Percentiles rank a stretch among this genome's conserved stretches.
These are phyloP conservation scores for bread wheat (Triticum aestivum) DNA, from an alignment of 176 grass and related monocot genomes.

Conservation along the genomic window IWGSC_CS_RefSeq_v2.1 NC_057808.1:402751593-402752092, in stretches of 20 bases:
- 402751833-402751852: background rate
- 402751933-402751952: background rate
- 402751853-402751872: constrained; percentile 7
- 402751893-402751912: constrained; percentile 5
- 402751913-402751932: background rate
- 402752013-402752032: background rate
- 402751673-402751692: background rate
- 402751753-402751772: no score
- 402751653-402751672: no score
- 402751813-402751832: background rate
- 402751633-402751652: background rate
- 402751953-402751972: background rate
- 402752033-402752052: background rate
- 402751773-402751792: background rate
- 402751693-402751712: background rate
- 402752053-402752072: background rate
- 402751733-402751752: constrained; percentile 18
- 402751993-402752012: background rate
- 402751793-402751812: constrained; percentile 20
- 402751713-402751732: constrained; percentile 36
- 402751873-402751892: background rate
- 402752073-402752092: no score
- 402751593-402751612: background rate
- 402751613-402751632: background rate
- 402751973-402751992: background rate